Percentiles rank a stretch among this genome's conserved stretches.
These are phyloP conservation scores for Alternaria gaisen DNA, from an alignment of 2,329 filamentous ascomycete species.

Conservation along the genomic window DNA sequence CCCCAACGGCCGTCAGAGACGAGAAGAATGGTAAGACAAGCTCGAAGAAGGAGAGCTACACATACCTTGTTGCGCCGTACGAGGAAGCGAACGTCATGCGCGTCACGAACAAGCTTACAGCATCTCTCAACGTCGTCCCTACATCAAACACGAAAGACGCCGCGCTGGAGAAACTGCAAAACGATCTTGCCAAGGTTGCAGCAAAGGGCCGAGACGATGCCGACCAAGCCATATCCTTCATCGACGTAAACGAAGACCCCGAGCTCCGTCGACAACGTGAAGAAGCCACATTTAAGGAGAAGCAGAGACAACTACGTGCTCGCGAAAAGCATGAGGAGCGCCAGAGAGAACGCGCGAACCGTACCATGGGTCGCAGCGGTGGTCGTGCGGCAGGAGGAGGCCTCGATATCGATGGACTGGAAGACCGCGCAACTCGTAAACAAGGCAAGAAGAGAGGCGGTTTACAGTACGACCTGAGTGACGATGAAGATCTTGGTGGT, in stretches of 20 bases:
- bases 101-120: constrained; percentile 78
- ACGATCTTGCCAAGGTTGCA: constrained; percentile 71
- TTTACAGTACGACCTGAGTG: constrained; percentile 64
- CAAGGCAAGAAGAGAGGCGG: constrained; percentile 46
- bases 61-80: constrained; percentile 78
- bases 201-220: constrained; percentile 56
- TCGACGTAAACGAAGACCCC: constrained; percentile 75
- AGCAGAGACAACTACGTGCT: constrained; percentile 67
- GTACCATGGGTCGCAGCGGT: constrained; percentile 59
- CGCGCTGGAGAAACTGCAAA: constrained; percentile 73
- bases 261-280: constrained; percentile 78
- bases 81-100: constrained; percentile 73
- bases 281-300: constrained; percentile 78
- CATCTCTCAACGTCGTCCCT: constrained; percentile 73
- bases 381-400: constrained; percentile 66
- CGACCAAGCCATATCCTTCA: constrained; percentile 68
- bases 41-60: constrained; percentile 72
- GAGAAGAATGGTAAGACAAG: constrained; percentile 26
- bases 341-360: constrained; percentile 65
- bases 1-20: constrained; percentile 52
- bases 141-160: constrained; percentile 75
- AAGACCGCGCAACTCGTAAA: constrained; percentile 58
- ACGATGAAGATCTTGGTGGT: constrained; percentile 80
- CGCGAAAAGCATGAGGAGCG: constrained; percentile 73
- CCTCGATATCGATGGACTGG: constrained; percentile 64